Evolutionary conservation across 2,329 filamentous ascomycete species (phyloP), one percentile per base, ranked within the genome.

Genomic region (Colletotrichum sp.): DNA sequence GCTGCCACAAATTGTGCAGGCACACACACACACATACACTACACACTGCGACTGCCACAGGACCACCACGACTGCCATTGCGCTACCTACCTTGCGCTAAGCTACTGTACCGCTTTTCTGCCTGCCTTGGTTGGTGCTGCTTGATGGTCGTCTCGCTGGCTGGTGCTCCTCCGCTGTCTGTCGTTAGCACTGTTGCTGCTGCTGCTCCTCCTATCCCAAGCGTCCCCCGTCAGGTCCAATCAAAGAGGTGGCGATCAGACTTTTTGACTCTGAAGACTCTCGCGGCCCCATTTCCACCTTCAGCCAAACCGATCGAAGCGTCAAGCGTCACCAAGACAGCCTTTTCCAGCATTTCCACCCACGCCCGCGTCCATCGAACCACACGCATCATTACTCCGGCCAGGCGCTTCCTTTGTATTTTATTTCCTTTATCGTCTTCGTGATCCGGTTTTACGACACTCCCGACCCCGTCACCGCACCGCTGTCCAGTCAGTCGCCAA

Each of bases 191-290:
- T 21, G n/a, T 36, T 51, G 61, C 61, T 24, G 8, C 31, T 38
- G 29, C 34, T 47, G n/a, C 18, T 47, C 43, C 43, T 47, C 43
- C 43, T 69, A 61, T 65, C 64, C 66, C 51, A 62, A 64, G 57
- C 54, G 57, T 63, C 58, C 72, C 68, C 68, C 34, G 33, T 72
- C 68, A 72, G 34, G 70, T 76, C 85, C 82, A 84, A 84, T 84
- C 80, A 83, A 69, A 69, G 58, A 27, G 33, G 76, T 74, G 77
- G 77, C 81, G 79, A 82, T 83, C 81, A 81, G 80, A 82, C 81
- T 81, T 82, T 73, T 74, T 81, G 79, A 80, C 70, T 74, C 66
- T 74, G 72, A 74, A 64, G 74, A 71, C 72, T 68, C 66, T 74
- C 51, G 69, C 64, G 72, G 72, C 69, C 72, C 72, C 72, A 61